Conservation (phyloP, 2,329 filamentous ascomycete genomes). For the Fonsecaea nubica region DNA sequence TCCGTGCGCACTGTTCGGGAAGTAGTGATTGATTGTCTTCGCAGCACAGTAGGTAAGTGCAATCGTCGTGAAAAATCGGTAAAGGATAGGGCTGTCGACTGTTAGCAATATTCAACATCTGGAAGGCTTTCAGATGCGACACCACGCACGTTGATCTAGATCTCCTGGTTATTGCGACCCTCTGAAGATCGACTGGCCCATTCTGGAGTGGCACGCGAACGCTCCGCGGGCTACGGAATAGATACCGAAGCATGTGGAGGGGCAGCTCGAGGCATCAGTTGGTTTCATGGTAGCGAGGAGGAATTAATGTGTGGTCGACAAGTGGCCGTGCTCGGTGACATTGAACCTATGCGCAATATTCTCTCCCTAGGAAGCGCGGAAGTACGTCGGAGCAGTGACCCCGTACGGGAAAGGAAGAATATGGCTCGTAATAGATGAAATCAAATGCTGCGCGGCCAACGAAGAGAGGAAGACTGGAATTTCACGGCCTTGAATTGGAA, state of each 20-base stretch:
- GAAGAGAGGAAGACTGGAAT: not conserved
- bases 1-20: constrained; percentile 13
- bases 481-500: not conserved
- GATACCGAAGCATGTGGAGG: constrained; percentile 37
- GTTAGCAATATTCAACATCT: constrained; percentile 10
- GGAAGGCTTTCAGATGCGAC: constrained; percentile 4
- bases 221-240: constrained; percentile 38
- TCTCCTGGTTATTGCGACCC: constrained; percentile 34
- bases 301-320: not conserved
- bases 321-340: not conserved
- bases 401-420: not conserved
- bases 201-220: constrained; percentile 38
- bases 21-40: constrained; percentile 25
- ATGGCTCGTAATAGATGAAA: not conserved
- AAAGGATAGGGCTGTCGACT: constrained; percentile 25
- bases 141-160: constrained; percentile 30
- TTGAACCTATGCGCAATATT: not conserved
- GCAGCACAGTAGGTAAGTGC: constrained; percentile 35
- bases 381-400: not conserved
- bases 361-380: not conserved
- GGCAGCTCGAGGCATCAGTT: constrained; percentile 14
- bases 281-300: constrained; percentile 28
- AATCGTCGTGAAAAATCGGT: constrained; percentile 36
- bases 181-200: constrained; percentile 32
- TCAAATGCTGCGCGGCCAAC: not conserved